Conservation (phyloP, 495 filamentous ascomycete genomes). For the Amphirosellinia nigrospora region DNA sequence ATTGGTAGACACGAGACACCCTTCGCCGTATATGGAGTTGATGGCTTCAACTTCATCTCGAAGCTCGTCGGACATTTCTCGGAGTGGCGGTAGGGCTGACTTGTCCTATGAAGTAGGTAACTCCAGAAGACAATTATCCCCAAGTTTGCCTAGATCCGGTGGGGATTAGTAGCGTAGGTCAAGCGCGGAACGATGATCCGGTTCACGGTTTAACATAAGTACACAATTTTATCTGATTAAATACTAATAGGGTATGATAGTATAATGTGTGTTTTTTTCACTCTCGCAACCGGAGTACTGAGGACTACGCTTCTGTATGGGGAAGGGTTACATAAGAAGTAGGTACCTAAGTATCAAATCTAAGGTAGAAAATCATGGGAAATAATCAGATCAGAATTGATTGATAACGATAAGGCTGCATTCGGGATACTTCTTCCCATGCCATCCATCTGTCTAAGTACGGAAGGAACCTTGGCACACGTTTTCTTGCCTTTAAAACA, state of each 20-base stretch:
- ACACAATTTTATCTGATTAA: not conserved
- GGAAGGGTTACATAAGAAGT: not conserved
- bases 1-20: constrained; percentile 58
- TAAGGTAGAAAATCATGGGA: no score
- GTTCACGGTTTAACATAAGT: not conserved
- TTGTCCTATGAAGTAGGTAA: not conserved
- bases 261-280: not conserved
- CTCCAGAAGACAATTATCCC: not conserved
- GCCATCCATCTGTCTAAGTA: not conserved
- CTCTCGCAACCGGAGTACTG: not conserved
- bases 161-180: not conserved
- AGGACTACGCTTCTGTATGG: not conserved
- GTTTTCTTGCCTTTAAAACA: not conserved
- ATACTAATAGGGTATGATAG: no score
- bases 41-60: constrained; percentile 85
- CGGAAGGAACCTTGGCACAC: not conserved
- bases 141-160: not conserved
- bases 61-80: constrained; percentile 73
- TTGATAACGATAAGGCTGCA: constrained; percentile 26
- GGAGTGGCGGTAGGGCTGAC: constrained; percentile 21
- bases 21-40: constrained; percentile 87
- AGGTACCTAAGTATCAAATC: no score
- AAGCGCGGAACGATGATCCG: not conserved
- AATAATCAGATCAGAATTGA: not conserved
- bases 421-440: not conserved